Conservation (phyloP, 2,329 filamentous ascomycete genomes). For the Capronia coronata region DNA sequence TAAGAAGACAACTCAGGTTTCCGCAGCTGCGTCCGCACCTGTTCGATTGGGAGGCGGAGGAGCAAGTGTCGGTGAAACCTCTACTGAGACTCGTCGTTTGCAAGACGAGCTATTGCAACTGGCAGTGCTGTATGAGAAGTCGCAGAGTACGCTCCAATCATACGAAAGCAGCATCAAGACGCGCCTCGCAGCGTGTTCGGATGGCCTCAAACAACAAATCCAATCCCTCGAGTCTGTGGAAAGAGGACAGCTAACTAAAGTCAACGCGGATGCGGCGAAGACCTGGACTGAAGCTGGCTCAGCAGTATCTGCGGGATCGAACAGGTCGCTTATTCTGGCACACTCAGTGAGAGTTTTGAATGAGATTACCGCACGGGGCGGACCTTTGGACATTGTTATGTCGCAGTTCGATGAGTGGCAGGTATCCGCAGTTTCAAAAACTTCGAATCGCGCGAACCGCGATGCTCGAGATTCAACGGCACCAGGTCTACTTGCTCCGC, state of each 20-base stretch:
- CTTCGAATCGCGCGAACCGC: neutral
- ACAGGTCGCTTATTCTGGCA: slow-evolving; percentile 12
- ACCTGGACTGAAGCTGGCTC: slow-evolving; percentile 6
- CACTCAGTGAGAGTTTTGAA: slow-evolving; percentile 10
- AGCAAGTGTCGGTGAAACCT: slow-evolving; percentile 17
- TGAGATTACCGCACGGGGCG: slow-evolving; percentile 4
- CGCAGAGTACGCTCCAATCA: slow-evolving; percentile 9
- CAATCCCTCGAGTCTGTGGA: slow-evolving; percentile 32
- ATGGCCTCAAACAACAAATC: slow-evolving; percentile 32
- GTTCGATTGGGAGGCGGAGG: neutral
- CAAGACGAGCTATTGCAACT: slow-evolving; percentile 42
- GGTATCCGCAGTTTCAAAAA: slow-evolving; percentile 2
- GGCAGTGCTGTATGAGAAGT: slow-evolving; percentile 34
- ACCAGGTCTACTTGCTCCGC: neutral
- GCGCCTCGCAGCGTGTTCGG: slow-evolving; percentile 1
- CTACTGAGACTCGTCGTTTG: slow-evolving; percentile 34
- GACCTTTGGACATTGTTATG: slow-evolving; percentile 9
- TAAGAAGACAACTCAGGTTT: slow-evolving; percentile 32
- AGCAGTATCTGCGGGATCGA: neutral
- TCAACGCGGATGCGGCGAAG: slow-evolving; percentile 28
- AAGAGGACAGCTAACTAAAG: slow-evolving; percentile 33
- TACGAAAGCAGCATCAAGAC: slow-evolving; percentile 15
- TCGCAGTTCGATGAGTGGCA: slow-evolving; percentile 16
- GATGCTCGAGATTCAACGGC: neutral
- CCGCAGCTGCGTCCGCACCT: slow-evolving; percentile 15